A percentile compares a stretch with the other conserved stretches of the same genome.
Conservation (phyloP, 2,329 filamentous ascomycete species). For the Neofusicoccum ribis region DNA sequence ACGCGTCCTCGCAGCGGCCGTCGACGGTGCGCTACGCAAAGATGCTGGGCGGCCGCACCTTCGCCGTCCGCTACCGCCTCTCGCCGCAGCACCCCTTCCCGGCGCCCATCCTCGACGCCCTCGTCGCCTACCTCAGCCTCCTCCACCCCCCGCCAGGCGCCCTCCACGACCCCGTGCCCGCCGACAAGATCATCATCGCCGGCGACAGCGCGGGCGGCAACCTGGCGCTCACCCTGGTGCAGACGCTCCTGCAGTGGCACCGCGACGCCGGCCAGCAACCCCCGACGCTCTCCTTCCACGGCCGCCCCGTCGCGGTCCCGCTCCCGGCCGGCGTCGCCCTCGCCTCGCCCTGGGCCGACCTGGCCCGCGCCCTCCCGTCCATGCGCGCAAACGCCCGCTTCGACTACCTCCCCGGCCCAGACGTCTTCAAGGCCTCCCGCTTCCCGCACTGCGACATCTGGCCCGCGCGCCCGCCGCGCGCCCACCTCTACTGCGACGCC, state of each 20-base stretch:
- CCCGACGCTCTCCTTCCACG: constrained; percentile 60
- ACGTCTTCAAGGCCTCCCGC: constrained; percentile 35
- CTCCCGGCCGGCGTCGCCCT: constrained; percentile 66
- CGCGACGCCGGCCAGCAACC: constrained; percentile 30
- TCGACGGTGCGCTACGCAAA: constrained; percentile 63
- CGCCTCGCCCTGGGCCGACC: constrained; percentile 71
- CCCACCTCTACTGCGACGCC: constrained; percentile 50
- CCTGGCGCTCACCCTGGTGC: constrained; percentile 65
- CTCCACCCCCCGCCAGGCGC: constrained; percentile 70
- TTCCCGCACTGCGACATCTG: constrained; percentile 53
- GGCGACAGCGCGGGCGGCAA: constrained; percentile 79
- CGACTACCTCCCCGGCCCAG: constrained; percentile 62
- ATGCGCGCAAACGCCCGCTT: constrained; percentile 54
- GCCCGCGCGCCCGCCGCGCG: constrained; percentile 47
- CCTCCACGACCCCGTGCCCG: constrained; percentile 64
- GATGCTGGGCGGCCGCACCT: constrained; percentile 65
- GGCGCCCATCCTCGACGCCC: constrained; percentile 68
- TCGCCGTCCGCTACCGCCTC: constrained; percentile 73
- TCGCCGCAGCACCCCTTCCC: constrained; percentile 76
- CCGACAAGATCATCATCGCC: constrained; percentile 67
- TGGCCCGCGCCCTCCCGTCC: constrained; percentile 63
- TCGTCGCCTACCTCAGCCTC: constrained; percentile 71
- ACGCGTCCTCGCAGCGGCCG: constrained; percentile 66
- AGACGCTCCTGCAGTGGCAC: constrained; percentile 66
- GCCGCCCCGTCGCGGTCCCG: constrained; percentile 57